Evolutionary conservation across 1,139 yeast genomes (phyloP), one percentile per base, ranked within the genome.

Genomic region (Geotrichum australiense): DNA sequence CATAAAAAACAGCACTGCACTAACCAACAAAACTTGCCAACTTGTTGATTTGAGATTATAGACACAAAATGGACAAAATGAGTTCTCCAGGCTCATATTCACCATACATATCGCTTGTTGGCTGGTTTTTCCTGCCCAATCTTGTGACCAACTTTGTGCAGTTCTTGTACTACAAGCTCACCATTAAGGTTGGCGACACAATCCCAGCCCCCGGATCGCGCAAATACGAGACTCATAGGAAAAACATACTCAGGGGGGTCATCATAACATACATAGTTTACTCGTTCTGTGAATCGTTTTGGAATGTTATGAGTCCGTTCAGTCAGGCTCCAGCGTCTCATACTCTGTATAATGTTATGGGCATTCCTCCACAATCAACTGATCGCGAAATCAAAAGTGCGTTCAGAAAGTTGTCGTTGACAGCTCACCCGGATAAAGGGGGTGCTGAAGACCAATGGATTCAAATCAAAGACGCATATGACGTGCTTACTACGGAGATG

Each of bases 361-460:
- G 48, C 3, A 44, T 53, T 3, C 38, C 50, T 4, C 38, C 42
- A 4, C 37, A 37, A 6, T 47, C 42, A 10, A 46, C 48, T 11
- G 42, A 43, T 7, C 43, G 41, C 22, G 48, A 47, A 3, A 35
- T 61, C 20, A 34, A 51, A 36, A 37, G 47, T 10, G 48, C 45
- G 11, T 59, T 48, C 41, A 48, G 64, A 8, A 41, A 43, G 29
- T 47, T 61, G 43, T 53, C 62, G 8, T 40, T 54, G 12, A 39
- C 41, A 15, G 48, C 50, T 35, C 69, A 64, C 37, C 69, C 69
- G 2, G 69, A 64, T 44, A 64, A 65, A 49, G 34, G 31, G 4
- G 42, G 36, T 5, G 37, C 46, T 6, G 50, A 51, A 24, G 50
- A 42, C 18, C 37, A 41, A 28, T 64, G 57, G 51, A 45, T 58